Evolutionary conservation across 2,329 filamentous ascomycete genomes (phyloP).

Genomic region (Sporothrix dimorphospora): DNA sequence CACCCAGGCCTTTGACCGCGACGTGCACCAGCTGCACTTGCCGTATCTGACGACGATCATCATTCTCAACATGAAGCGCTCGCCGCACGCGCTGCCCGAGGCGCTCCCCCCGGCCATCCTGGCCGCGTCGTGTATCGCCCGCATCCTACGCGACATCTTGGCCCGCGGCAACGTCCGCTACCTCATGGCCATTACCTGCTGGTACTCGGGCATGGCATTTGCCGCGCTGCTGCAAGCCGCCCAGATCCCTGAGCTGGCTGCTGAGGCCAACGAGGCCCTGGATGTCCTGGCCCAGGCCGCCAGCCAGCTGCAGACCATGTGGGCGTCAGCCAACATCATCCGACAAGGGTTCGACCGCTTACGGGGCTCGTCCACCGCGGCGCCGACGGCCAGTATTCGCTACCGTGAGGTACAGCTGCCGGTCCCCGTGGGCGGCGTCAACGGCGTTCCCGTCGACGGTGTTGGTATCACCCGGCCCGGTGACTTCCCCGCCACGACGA

Average conservation of each 20-base stretch:
- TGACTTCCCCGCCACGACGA: neutral
- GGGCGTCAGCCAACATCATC: slow-evolving; percentile 23
- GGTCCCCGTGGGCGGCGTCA: neutral
- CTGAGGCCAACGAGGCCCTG: slow-evolving; percentile 11
- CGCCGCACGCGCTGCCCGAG: slow-evolving; percentile 19
- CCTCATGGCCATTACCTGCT: slow-evolving; percentile 24
- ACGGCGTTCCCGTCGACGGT: neutral
- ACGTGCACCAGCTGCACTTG: slow-evolving; percentile 25
- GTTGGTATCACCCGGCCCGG: neutral
- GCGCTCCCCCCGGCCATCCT: slow-evolving; percentile 14
- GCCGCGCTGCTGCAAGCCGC: neutral
- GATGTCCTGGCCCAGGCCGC: slow-evolving; percentile 17
- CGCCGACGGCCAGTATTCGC: neutral
- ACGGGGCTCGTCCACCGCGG: neutral
- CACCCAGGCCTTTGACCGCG: slow-evolving; percentile 11
- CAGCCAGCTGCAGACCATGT: slow-evolving; percentile 18
- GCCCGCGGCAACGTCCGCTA: slow-evolving; percentile 18
- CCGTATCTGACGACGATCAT: slow-evolving; percentile 21
- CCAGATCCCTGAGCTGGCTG: slow-evolving; percentile 14
- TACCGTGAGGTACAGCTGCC: neutral
- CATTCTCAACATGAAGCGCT: slow-evolving; percentile 23
- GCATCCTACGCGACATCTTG: slow-evolving; percentile 21
- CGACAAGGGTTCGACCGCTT: slow-evolving; percentile 20
- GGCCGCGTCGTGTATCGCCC: slow-evolving; percentile 21
- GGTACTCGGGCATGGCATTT: slow-evolving; percentile 23